Evolutionary conservation across 306 rosid species (phyloP), one percentile per base, ranked within the genome.

Genomic region (Pterocarpus santalinus): DNA sequence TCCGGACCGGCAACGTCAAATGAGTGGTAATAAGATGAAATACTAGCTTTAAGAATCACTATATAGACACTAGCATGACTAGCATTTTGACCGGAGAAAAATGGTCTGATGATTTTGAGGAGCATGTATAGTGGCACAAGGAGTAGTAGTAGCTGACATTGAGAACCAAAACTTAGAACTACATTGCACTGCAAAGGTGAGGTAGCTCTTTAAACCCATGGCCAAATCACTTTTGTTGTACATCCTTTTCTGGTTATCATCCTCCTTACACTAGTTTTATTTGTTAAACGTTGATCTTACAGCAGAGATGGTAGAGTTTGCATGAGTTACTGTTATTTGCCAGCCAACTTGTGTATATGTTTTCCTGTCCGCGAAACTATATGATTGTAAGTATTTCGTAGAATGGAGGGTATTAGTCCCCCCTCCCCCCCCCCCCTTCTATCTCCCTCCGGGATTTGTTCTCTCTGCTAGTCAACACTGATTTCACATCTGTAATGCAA

Each of bases 1-100:
- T 88, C 60, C 85, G 75, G 81, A 86, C 83, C 16, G 87, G 94
- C 78, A 86, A 89, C 77, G 86, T 82, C 84, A 81, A 90, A 79
- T 85, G 44, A 82, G 47, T 49, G 62, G 64, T 80, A 11, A 30
- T 41, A 81, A 72, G 75, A 84, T 41, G 46, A 36, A 57, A 15
- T 43, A 71, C 53, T 70, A 56, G 69, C 69, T 33, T 49, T 53
- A 80, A 58, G 75, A 80, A 61, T 58, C 52, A 4, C 39, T 67
- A 80, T 65, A 76, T 80, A 77, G 70, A 77, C 77, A 69, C 66
- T 80, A 72, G 76, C 81, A 22, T 52, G 75, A 63, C 52, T 53
- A 83, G 75, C 80, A 79, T 64, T 73, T 52, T 69, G 41, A 60
- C 32, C 12, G 41, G 36, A 46, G 78, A 55, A 77, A 52, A 72